Base-by-base conservation (phyloP, 345 rosid species). In the Ceriops decandra region DNA sequence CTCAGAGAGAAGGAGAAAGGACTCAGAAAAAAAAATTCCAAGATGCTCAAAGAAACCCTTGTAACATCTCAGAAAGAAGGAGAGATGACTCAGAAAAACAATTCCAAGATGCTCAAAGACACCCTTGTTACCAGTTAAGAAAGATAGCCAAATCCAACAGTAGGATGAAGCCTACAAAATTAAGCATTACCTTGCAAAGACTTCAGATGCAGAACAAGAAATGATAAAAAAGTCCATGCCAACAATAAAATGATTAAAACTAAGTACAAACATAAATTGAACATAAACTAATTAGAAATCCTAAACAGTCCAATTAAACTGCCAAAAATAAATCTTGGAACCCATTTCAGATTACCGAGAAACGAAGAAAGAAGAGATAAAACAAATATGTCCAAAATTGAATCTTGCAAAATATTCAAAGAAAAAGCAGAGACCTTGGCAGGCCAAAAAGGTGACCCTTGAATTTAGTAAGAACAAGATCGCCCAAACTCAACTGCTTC, bases 371-470 rank as follows among this genome's bases (percentile, higher is more conserved):
- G 17, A 42, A 42, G 49, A 15, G 49, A 7, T 10, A 19, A 49
- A 9, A 27, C 8, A 27, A 52, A 46, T 6, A 10, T 5, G 11
- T 3, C 20, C 20, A 32, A 19, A 27, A 62, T n/a, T 13, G 10
- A 33, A 56, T 38, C 11, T 35, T 33, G 67, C 30, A 54, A 62
- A 24, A 19, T 27, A 47, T 17, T 21, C 13, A 52, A 19, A 63
- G 11, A 54, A 59, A 66, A 15, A 13, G 30, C 6, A 62, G 61
- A 63, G 33, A 93, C 99, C 96, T 89, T 88, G 70, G 99, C 99
- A 76, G 99, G 99, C 97, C 99, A 93, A 75, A 82, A 70, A 96
- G 97, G 71, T 84, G 88, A 31, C 99, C 99, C n/a, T n/a, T n/a
- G n/a, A 91, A 95, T 81, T 85, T 95, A 63, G 99, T 98, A 54